Percentiles rank a stretch among this genome's conserved stretches.
phyloP scores from a whole-genome alignment of 108 stramenopile species.

The Phaeodactylum tricornutum region DNA sequence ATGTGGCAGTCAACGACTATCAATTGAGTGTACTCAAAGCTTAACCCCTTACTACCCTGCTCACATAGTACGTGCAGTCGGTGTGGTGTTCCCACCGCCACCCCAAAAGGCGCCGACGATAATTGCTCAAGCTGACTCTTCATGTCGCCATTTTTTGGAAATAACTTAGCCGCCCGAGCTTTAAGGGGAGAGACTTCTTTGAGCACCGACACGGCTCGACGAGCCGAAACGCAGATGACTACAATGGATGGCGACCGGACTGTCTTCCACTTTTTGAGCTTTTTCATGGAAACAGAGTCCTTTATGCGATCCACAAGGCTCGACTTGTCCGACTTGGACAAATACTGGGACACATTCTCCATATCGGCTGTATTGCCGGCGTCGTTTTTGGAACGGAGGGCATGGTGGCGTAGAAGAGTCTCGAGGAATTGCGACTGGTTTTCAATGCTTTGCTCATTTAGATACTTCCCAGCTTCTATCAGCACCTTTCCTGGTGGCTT shows the following conservation, averaged over 20 bases:
- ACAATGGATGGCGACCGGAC: constrained; percentile 49
- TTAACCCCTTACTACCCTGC: constrained; percentile 22
- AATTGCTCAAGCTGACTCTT: constrained; percentile 50
- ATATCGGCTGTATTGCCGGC: no score
- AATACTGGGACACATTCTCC: no score
- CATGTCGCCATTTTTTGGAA: constrained; percentile 70
- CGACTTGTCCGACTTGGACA: no score
- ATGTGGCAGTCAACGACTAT: constrained; percentile 47
- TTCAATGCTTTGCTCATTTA: no score
- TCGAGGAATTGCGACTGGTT: no score
- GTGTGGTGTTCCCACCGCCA: constrained; percentile 79
- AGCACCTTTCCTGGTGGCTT: no score
- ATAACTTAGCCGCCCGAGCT: constrained; percentile 63
- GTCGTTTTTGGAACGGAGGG: no score
- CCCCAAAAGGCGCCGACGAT: constrained; percentile 22
- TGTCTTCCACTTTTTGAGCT: constrained; percentile 55
- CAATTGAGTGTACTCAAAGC: constrained; percentile 46
- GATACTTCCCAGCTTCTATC: no score
- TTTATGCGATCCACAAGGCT: no score
- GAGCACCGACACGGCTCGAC: constrained; percentile 61
- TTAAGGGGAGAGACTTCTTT: constrained; percentile 54
- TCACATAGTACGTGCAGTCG: constrained; percentile 45
- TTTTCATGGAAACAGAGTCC: no score
- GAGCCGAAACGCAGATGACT: constrained; percentile 64
- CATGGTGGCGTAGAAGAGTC: no score